Evolutionary conservation across 768 basidiomycete genomes (phyloP).

Genomic region (Wakefieldia striispora): DNA sequence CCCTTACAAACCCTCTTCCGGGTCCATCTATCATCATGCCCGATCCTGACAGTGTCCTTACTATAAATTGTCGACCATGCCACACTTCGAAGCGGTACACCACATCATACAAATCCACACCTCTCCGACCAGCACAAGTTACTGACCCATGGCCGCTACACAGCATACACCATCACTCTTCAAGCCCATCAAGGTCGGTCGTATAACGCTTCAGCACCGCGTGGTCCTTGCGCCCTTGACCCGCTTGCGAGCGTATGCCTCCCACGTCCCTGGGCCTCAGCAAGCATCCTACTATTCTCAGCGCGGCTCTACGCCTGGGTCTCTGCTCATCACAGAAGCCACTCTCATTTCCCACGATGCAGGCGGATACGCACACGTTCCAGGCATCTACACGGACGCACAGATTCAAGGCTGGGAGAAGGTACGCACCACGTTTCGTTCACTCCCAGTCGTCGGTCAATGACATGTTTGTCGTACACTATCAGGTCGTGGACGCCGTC

Average conservation of each 20-base stretch:
- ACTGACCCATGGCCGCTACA: neutral
- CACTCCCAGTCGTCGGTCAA: neutral
- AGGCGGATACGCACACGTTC: conserved; percentile 37
- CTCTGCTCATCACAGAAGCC: conserved; percentile 55
- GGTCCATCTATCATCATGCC: too few relatives aligned
- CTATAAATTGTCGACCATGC: too few relatives aligned
- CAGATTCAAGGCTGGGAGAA: conserved; percentile 52
- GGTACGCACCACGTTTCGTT: conserved; percentile 17
- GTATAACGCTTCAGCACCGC: conserved; percentile 41
- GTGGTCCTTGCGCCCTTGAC: conserved; percentile 53
- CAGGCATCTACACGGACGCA: conserved; percentile 58
- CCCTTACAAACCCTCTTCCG: too few relatives aligned
- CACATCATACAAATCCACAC: too few relatives aligned
- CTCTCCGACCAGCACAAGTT: too few relatives aligned
- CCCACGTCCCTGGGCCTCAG: conserved; percentile 35
- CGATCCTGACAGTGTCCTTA: too few relatives aligned
- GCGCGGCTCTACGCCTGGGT: conserved; percentile 45
- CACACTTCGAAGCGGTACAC: too few relatives aligned
- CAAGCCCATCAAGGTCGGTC: conserved; percentile 42
- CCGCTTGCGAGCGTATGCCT: conserved; percentile 35
- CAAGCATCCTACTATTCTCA: conserved; percentile 45
- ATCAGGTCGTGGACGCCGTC: too few relatives aligned
- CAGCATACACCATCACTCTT: conserved; percentile 26
- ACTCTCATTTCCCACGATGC: conserved; percentile 50
- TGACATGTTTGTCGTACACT: too few relatives aligned